Conservation (phyloP, 1,284 basidiomycete genomes). For the Austropuccinia psidii region DNA sequence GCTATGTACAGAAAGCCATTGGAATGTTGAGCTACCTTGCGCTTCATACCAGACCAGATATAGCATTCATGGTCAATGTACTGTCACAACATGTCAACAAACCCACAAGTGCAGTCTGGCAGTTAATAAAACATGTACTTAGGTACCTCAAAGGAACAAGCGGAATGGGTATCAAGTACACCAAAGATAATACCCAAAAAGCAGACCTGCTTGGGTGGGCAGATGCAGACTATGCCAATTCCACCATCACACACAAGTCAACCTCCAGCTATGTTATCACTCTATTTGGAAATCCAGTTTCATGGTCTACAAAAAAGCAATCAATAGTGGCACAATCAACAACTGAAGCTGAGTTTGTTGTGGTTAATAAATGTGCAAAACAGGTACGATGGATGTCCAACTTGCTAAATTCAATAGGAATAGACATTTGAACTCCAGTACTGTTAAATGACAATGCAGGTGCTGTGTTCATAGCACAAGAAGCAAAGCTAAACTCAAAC, state of each 20-base stretch:
- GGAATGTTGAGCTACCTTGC: conserved; percentile 1
- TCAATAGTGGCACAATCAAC: conserved; percentile 6
- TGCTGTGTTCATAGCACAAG: not conserved
- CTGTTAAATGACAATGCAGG: not conserved
- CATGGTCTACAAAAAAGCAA: not conserved
- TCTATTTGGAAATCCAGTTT: not conserved
- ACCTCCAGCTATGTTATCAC: not conserved
- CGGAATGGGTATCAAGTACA: not conserved
- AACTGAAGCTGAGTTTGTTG: not conserved
- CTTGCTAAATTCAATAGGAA: not conserved
- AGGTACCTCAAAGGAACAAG: not conserved
- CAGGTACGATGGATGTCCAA: conserved; percentile 6
- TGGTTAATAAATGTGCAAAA: not conserved
- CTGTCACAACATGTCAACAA: not conserved
- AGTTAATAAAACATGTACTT: not conserved
- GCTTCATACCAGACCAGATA: conserved; percentile 3
- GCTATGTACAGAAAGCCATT: not conserved
- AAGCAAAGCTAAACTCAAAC: not conserved
- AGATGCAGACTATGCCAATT: not conserved
- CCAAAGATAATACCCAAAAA: not conserved
- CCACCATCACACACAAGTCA: not conserved
- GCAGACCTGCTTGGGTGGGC: not conserved
- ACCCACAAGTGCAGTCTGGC: not conserved
- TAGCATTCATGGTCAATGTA: not conserved
- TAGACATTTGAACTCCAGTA: not conserved